Conservation (phyloP, 768 basidiomycete species). For the Fistulinella prunicolor region DNA sequence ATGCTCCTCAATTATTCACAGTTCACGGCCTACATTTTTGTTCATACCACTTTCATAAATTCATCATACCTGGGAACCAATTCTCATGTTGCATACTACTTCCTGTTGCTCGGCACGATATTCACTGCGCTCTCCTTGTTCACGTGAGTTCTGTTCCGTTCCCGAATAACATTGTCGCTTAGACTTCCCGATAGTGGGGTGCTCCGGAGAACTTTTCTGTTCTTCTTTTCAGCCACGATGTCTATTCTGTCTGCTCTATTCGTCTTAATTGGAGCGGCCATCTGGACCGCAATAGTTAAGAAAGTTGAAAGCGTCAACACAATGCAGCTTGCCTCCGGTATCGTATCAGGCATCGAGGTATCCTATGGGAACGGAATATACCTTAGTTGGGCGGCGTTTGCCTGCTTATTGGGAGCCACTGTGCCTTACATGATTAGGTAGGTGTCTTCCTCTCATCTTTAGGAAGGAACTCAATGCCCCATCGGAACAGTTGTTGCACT, state of each 20-base stretch:
- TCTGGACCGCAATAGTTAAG: conserved; percentile 77
- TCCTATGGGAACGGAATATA: conserved; percentile 60
- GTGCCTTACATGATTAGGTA: conserved; percentile 79
- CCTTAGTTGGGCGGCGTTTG: conserved; percentile 75
- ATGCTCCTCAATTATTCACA: conserved; percentile 62
- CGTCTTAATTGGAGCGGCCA: conserved; percentile 63
- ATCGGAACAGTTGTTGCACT: conserved; percentile 66
- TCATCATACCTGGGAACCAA: conserved; percentile 60
- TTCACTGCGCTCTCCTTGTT: conserved; percentile 62
- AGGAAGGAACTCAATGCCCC: not conserved
- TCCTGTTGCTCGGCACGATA: conserved; percentile 70
- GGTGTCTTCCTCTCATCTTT: conserved; percentile 19
- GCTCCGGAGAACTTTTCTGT: conserved; percentile 59
- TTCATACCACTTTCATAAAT: conserved; percentile 52
- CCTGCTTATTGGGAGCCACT: conserved; percentile 58
- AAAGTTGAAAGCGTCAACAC: conserved; percentile 60
- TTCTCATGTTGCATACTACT: conserved; percentile 71
- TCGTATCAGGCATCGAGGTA: conserved; percentile 60
- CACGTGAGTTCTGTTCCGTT: conserved; percentile 46
- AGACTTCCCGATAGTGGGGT: conserved; percentile 50
- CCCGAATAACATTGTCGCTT: not conserved
- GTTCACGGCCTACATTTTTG: conserved; percentile 52
- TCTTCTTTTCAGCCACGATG: conserved; percentile 63
- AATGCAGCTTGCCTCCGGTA: conserved; percentile 39
- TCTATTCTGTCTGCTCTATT: conserved; percentile 59